Percentiles rank a stretch among this genome's conserved stretches.
These are phyloP conservation scores for Emydomyces testavorans DNA, from an alignment of 2,329 filamentous ascomycete genomes.

Conservation along the genomic window DNA sequence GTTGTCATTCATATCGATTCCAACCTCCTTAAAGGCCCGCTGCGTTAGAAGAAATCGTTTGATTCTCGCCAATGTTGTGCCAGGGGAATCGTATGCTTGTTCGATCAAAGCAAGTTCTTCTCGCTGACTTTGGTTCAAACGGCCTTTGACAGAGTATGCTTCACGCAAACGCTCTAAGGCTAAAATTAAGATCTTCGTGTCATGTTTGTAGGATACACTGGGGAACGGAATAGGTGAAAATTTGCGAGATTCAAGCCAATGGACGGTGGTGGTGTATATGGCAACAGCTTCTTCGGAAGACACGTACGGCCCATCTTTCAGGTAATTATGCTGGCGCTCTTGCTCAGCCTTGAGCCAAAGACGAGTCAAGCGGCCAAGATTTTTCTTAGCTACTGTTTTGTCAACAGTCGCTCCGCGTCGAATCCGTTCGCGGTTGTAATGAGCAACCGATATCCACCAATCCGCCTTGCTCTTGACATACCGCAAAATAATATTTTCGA, in stretches of 20 bases:
- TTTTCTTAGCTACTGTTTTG: constrained; percentile 99
- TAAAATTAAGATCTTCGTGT: constrained; percentile 95
- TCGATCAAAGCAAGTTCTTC: constrained; percentile 95
- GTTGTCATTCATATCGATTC: constrained; percentile 99
- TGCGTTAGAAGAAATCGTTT: constrained; percentile 96
- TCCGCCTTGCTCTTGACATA: constrained; percentile 99
- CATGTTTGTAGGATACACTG: constrained; percentile 97
- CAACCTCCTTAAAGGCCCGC: constrained; percentile 96
- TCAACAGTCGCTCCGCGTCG: constrained; percentile 92
- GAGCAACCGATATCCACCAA: constrained; percentile 98
- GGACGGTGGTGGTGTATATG: constrained; percentile 96
- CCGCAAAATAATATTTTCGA: constrained; percentile 95
- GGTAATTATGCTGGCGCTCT: constrained; percentile 96
- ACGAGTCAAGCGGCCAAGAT: constrained; percentile 83
- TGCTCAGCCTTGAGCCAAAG: constrained; percentile 98
- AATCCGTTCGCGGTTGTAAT: constrained; percentile 97
- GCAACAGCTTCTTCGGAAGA: constrained; percentile 97
- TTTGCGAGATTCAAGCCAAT: constrained; percentile 96
- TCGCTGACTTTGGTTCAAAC: constrained; percentile 92
- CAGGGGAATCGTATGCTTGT: constrained; percentile 94
- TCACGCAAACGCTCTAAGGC: constrained; percentile 86
- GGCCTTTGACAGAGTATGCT: constrained; percentile 93
- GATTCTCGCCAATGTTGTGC: constrained; percentile 88
- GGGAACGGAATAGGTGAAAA: constrained; percentile 98
- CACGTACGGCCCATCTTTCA: constrained; percentile 97